These are phyloP conservation scores for Phialemonium atrogriseum DNA, from an alignment of 2,329 filamentous ascomycete species.

Conservation along the genomic window DNA sequence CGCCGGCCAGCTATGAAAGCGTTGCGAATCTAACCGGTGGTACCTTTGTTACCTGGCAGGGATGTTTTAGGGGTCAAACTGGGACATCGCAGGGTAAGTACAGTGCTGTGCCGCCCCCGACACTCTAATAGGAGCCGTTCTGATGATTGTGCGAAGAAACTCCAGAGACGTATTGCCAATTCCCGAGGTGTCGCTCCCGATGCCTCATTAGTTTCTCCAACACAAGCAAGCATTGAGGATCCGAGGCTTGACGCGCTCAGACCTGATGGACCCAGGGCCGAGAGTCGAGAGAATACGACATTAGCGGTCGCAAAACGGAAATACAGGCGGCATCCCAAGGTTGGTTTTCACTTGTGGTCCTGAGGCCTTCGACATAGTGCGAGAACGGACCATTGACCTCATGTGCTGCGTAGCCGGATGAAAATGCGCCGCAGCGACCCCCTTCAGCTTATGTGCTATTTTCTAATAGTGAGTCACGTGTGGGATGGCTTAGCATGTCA, in stretches of 20 bases:
- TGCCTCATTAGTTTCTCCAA: constrained; percentile 39
- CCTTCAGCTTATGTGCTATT: constrained; percentile 81
- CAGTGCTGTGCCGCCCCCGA: neutral
- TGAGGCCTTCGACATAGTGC: neutral
- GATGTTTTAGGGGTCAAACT: constrained; percentile 70
- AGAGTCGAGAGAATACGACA: constrained; percentile 33
- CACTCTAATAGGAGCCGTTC: neutral
- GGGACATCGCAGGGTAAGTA: constrained; percentile 66
- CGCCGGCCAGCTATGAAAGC: neutral
- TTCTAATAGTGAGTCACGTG: constrained; percentile 60
- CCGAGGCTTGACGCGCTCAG: constrained; percentile 45
- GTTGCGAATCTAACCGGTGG: constrained; percentile 10
- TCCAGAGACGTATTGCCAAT: constrained; percentile 76
- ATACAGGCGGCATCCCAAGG: constrained; percentile 71
- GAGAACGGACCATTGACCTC: neutral
- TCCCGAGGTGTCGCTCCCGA: constrained; percentile 54
- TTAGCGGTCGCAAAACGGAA: constrained; percentile 55
- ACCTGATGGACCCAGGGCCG: constrained; percentile 32
- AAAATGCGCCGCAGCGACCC: constrained; percentile 70
- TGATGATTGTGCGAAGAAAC: constrained; percentile 45
- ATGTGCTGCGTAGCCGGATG: constrained; percentile 50
- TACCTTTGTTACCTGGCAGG: constrained; percentile 27
- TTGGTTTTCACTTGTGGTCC: constrained; percentile 18
- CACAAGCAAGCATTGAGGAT: constrained; percentile 44
- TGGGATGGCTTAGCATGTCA: no score